Evolutionary conservation across 2,329 filamentous ascomycete genomes (phyloP), one percentile per base, ranked within the genome.

Genomic region (Neofusicoccum laricinum): DNA sequence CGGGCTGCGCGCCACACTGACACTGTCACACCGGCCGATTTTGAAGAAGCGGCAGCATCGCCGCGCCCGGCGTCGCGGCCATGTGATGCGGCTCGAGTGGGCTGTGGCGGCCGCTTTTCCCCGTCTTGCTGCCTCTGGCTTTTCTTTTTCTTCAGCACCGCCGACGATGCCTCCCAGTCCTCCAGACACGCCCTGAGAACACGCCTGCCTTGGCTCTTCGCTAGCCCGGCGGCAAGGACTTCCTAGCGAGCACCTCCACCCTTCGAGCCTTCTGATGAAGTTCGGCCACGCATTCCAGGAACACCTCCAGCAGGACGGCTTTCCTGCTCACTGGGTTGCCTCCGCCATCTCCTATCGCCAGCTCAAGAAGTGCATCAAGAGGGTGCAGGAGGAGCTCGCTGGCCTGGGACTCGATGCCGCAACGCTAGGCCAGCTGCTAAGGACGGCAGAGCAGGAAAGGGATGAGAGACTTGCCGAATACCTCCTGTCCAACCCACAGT

Each of bases 321-420:
- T 92, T 73, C 92, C 92, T 7, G 79, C 85, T 57, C 87, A 89
- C 72, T 87, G 85, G 85, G 78, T 93, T 55, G 84, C 89, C 49
- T 88, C 87, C 32, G 92, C 92, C 55, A 91, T 96, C 67, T 91
- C 90, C 2, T 96, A 96, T 75, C 85, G 89, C 49, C 86, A 92
- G 76, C 85, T 96, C 64, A 96, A 96, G 78, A 96, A 96, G 80
- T 91, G 90, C 77, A 89, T 96, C 73, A 94, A 93, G 73, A 89
- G 88, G 73, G 88, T 96, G 57, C 86, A 89, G 68, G 79, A 81
- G 59, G 91, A 96, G 79, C 83, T 96, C 61, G 79, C 82, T 45
- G 82, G 84, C 38, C 79, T 94, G 14, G 92, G 92, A 7, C 85
- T 96, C 34, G 89, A 91, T 68, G 85, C 86, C 4, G 84, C 88